phyloP scores from a whole-genome alignment of 2,329 filamentous ascomycete species.

The Nothopassalora personata region DNA sequence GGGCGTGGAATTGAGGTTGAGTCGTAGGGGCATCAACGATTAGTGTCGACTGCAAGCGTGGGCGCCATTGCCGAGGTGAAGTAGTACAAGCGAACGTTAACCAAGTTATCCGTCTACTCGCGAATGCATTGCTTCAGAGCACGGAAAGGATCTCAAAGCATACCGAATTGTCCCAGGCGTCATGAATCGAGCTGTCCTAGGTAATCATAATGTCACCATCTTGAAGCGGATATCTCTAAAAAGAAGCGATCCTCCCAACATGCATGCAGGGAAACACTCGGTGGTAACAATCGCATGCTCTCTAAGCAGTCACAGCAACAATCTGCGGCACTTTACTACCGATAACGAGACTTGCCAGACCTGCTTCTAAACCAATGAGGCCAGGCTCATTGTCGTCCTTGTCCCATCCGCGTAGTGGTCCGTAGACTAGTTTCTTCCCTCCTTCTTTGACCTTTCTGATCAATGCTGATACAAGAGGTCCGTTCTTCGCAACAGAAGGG shows the following conservation, averaged over 20 bases:
- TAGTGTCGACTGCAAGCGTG: too few relatives aligned
- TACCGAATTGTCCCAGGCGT: too few relatives aligned
- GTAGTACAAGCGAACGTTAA: too few relatives aligned
- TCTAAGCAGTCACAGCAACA: constrained; percentile 14
- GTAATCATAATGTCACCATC: too few relatives aligned
- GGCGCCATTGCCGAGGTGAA: too few relatives aligned
- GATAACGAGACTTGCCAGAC: constrained; percentile 14
- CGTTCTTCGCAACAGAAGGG: constrained; percentile 58
- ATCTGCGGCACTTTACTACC: constrained; percentile 9
- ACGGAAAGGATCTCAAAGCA: too few relatives aligned
- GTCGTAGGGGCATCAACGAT: background rate
- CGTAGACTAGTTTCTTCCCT: constrained; percentile 58
- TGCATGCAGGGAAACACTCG: background rate
- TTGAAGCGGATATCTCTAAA: too few relatives aligned
- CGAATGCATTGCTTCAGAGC: too few relatives aligned
- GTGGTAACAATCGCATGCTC: background rate
- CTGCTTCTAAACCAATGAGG: constrained; percentile 12
- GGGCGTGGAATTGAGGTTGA: too few relatives aligned
- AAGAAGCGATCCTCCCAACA: background rate
- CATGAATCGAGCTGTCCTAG: background rate
- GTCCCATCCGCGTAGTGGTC: constrained; percentile 61
- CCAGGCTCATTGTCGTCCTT: constrained; percentile 35
- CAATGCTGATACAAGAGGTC: constrained; percentile 59
- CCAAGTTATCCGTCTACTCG: too few relatives aligned
- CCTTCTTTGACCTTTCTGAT: constrained; percentile 48